These are phyloP conservation scores for Plasmopara muralis DNA, from an alignment of 352 stramenopile genomes.

Conservation along the genomic window DNA sequence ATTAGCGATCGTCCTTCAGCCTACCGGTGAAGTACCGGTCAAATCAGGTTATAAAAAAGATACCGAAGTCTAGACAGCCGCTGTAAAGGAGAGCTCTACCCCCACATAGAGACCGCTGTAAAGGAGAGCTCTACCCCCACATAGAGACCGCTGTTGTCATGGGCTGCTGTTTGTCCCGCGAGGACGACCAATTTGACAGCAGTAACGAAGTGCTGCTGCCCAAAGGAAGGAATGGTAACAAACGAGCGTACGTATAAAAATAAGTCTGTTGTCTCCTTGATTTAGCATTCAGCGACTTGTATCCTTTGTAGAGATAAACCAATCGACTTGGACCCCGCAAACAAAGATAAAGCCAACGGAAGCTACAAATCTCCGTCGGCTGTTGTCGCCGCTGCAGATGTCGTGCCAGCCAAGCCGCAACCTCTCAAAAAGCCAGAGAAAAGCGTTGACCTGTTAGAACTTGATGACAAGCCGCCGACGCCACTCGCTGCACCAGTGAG, in stretches of 20 bases:
- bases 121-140: background rate
- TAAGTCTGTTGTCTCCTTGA: background rate
- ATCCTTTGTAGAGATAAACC: constrained; percentile 24
- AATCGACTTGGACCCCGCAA: constrained; percentile 13
- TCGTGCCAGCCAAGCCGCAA: constrained; percentile 25
- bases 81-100: background rate
- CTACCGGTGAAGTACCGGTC: constrained; percentile 13
- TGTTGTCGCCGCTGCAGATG: constrained; percentile 20
- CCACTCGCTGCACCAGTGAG: constrained; percentile 15
- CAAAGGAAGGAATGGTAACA: constrained; percentile 37
- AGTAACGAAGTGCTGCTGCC: constrained; percentile 43
- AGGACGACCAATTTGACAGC: constrained; percentile 57
- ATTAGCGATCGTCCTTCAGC: constrained; percentile 4
- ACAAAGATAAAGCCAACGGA: constrained; percentile 26
- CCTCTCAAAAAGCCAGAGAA: constrained; percentile 20
- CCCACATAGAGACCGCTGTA: constrained; percentile 6
- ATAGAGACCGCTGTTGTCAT: constrained; percentile 24
- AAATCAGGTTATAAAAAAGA: constrained; percentile 17
- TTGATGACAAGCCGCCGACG: constrained; percentile 31
- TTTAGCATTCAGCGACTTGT: constrained; percentile 4
- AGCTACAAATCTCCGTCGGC: constrained; percentile 31
- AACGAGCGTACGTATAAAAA: constrained; percentile 23
- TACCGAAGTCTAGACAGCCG: constrained; percentile 9
- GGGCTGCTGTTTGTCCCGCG: constrained; percentile 62
- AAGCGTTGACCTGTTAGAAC: constrained; percentile 41